phyloP scores from a whole-genome alignment of 148 eudicot species.

The Euryodendron excelsum region DNA sequence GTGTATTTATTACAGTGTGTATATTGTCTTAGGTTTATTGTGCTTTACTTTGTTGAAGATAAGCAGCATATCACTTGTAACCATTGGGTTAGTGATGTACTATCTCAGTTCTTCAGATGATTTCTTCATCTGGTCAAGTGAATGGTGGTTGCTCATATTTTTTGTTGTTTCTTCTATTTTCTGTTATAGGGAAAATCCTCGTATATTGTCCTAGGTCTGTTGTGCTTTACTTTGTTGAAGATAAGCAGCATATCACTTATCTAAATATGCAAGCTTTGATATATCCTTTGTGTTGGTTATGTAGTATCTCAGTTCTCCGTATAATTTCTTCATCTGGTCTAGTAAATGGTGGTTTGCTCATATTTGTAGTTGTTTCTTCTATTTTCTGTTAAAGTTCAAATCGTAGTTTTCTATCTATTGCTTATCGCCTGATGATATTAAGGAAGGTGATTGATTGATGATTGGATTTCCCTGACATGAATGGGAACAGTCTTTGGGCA shows the following conservation, averaged over 20 bases:
- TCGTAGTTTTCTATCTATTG: background rate
- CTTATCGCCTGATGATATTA: background rate
- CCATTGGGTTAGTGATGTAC: background rate
- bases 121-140: background rate
- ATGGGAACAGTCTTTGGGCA: background rate
- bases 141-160: background rate
- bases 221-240: background rate
- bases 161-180: no score
- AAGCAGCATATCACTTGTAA: background rate
- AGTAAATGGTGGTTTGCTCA: background rate
- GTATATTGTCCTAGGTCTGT: background rate
- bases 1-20: background rate
- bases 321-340: background rate
- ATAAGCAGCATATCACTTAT: background rate
- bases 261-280: background rate
- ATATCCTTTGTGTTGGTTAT: background rate
- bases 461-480: background rate
- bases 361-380: no score
- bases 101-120: background rate
- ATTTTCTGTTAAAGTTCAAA: no score
- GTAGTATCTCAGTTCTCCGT: background rate
- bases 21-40: background rate
- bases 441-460: background rate
- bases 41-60: background rate
- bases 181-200: no score